A percentile compares a stretch with the other conserved stretches of the same genome.
Evolutionary conservation across 129 eudicot species (phyloP).

Genomic region (Rutidosis leptorrhynchoides): DNA sequence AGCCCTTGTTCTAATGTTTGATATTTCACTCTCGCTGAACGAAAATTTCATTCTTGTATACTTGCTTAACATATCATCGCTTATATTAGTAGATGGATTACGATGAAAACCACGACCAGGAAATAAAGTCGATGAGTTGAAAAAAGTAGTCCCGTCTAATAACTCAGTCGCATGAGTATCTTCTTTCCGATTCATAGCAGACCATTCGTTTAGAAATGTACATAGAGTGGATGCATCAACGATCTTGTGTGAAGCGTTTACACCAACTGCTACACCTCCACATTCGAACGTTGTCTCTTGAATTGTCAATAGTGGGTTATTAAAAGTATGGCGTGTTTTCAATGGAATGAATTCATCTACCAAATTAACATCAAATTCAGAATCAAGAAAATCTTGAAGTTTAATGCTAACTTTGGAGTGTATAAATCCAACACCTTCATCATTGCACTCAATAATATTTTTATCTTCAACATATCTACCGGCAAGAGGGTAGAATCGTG

Average conservation of each 20-base stretch:
- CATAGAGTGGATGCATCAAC: conserved; percentile 21
- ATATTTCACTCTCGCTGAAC: conserved; percentile 7
- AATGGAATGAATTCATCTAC: conserved; percentile 13
- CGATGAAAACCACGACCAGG: conserved; percentile 8
- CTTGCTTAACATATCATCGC: neutral
- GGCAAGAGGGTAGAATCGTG: conserved; percentile 36
- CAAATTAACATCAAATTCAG: neutral
- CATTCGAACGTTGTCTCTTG: conserved; percentile 30
- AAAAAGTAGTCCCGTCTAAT: neutral
- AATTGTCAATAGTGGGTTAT: conserved; percentile 15
- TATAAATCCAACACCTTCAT: conserved; percentile 29
- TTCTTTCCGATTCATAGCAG: conserved; percentile 3
- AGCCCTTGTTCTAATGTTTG: neutral
- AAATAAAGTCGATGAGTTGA: conserved; percentile 12
- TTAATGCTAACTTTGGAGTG: conserved; percentile 3
- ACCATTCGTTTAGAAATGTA: conserved; percentile 23
- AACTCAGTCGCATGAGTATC: neutral
- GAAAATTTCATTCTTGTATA: conserved; percentile 10
- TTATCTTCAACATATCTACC: conserved; percentile 22
- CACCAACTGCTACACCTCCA: conserved; percentile 30
- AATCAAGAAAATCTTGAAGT: conserved; percentile 14
- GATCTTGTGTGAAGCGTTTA: conserved; percentile 25
- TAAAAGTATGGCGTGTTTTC: conserved; percentile 4
- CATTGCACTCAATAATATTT: conserved; percentile 22
- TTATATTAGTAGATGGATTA: neutral